These are phyloP conservation scores for Zygoascus ofunaensis DNA, from an alignment of 805 yeast species.

Conservation along the genomic window DNA sequence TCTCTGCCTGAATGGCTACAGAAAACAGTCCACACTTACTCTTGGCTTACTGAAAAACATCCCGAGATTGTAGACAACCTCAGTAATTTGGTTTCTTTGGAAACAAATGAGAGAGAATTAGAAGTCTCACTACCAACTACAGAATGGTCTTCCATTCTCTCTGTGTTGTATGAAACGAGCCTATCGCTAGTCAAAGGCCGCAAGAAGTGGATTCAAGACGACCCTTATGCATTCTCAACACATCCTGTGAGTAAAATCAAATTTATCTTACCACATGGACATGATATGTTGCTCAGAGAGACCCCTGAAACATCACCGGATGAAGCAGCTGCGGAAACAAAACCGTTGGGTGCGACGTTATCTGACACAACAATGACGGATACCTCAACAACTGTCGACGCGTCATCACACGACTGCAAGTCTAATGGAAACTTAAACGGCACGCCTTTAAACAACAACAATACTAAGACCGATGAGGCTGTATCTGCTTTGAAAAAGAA, in stretches of 20 bases:
- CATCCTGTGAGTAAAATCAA: conserved; percentile 11
- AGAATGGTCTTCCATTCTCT: conserved; percentile 16
- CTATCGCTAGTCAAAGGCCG: conserved; percentile 8
- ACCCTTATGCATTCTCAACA: conserved; percentile 13
- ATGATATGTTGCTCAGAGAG: conserved; percentile 2
- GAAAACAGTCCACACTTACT: conserved; percentile 1
- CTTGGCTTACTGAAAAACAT: conserved; percentile 9
- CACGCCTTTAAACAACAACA: background rate
- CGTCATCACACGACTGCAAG: background rate
- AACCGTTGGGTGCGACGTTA: too few relatives aligned
- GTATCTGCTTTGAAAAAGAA: background rate
- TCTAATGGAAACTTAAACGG: background rate
- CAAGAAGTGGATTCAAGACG: conserved; percentile 11
- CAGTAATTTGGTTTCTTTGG: conserved; percentile 2
- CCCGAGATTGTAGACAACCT: conserved; percentile 7
- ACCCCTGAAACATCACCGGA: background rate
- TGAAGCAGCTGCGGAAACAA: too few relatives aligned
- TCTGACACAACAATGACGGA: too few relatives aligned
- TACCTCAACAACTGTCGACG: background rate
- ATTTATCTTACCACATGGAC: conserved; percentile 14
- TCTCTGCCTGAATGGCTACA: conserved; percentile 3
- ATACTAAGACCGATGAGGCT: background rate
- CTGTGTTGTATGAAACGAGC: conserved; percentile 13
- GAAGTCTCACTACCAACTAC: conserved; percentile 12
- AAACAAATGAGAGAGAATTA: conserved; percentile 3